phyloP scores from a whole-genome alignment of 108 stramenopile species.

The Skeletonema potamos region DNA sequence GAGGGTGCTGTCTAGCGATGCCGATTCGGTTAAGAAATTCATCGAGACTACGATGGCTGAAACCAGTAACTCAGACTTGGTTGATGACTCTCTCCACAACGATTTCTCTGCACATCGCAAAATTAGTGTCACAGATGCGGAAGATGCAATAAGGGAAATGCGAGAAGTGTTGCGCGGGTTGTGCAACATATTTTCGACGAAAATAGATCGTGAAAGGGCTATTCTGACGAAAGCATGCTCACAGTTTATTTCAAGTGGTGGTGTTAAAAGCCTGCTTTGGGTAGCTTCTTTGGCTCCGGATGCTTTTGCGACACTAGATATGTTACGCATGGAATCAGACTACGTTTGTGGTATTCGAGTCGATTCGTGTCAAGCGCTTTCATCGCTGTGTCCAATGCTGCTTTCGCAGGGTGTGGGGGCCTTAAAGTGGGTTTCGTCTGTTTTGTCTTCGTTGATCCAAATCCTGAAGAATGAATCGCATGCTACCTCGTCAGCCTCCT shows the following conservation, averaged over 20 bases:
- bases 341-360: conserved; percentile 33
- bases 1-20: conserved; percentile 34
- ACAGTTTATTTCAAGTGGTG: conserved; percentile 52
- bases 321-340: conserved; percentile 17
- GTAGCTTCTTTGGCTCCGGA: conserved; percentile 43
- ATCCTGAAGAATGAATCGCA: conserved; percentile 16
- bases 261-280: conserved; percentile 47
- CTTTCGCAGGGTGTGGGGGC: conserved; percentile 48
- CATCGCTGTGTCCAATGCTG: conserved; percentile 58
- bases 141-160: conserved; percentile 38
- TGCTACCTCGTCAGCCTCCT: neutral
- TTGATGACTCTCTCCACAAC: neutral
- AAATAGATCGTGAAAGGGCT: conserved; percentile 1
- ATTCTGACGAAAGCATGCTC: conserved; percentile 38
- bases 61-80: neutral
- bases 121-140: neutral
- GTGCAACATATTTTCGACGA: conserved; percentile 51
- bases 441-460: conserved; percentile 46
- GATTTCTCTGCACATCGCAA: neutral
- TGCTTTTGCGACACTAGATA: conserved; percentile 4
- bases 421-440: conserved; percentile 40
- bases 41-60: neutral
- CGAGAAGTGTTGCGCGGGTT: conserved; percentile 56
- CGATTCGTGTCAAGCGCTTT: conserved; percentile 55
- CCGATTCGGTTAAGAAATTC: neutral